Evolutionary conservation across 2,329 filamentous ascomycete genomes (phyloP).

Genomic region (Pestalotiopsis sp.): DNA sequence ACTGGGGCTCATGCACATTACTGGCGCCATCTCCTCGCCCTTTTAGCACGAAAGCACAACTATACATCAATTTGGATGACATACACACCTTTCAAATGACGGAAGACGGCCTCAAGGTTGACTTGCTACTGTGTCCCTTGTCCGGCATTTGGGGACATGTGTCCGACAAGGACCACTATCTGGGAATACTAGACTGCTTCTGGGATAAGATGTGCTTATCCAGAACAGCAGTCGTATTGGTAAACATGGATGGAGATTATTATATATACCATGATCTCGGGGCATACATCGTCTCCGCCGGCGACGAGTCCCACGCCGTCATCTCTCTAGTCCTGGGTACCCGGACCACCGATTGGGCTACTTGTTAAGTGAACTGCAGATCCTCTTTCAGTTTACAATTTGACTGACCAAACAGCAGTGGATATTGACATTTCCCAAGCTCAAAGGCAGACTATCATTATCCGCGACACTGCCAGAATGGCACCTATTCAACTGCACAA

Average conservation of each 20-base stretch:
- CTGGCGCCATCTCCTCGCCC: neutral
- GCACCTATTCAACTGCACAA: neutral
- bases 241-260: neutral
- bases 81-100: neutral
- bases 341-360: neutral
- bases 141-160: neutral
- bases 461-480: neutral
- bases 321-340: neutral
- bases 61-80: neutral
- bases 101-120: neutral
- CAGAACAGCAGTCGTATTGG: neutral
- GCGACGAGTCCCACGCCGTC: neutral
- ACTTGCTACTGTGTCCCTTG: neutral
- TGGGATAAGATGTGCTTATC: neutral
- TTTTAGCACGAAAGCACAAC: neutral
- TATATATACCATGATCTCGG: neutral
- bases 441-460: neutral
- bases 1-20: neutral
- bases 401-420: neutral
- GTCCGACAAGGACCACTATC: neutral
- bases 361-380: neutral
- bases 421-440: neutral
- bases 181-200: neutral
- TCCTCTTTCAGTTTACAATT: neutral
- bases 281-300: neutral